Percentiles rank a stretch among this genome's conserved stretches.
phyloP scores from a whole-genome alignment of 116 monocot species.

The Posidonia oceanica region DNA sequence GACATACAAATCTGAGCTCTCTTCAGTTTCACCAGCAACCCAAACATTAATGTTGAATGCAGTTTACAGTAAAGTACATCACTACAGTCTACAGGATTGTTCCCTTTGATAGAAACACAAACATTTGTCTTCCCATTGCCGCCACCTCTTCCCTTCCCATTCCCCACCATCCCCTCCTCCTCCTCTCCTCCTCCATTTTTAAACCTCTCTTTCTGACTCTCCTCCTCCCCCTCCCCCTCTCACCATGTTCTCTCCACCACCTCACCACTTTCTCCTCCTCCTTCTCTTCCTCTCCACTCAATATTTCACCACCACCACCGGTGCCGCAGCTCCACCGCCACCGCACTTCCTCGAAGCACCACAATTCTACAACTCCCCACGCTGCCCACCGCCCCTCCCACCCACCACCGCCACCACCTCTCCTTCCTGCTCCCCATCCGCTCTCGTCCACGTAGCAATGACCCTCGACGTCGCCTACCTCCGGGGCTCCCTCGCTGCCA shows the following conservation, averaged over 20 bases:
- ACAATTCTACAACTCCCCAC: constrained; percentile 64
- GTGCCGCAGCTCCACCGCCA: constrained; percentile 9
- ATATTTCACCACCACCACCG: background rate
- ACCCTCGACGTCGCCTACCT: constrained; percentile 68
- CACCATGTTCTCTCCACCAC: background rate
- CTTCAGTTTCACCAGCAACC: no score
- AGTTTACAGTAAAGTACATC: no score
- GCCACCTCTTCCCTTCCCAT: background rate
- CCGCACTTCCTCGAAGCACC: constrained; percentile 36
- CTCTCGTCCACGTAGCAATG: constrained; percentile 64
- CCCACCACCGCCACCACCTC: constrained; percentile 14
- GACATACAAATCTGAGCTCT: no score
- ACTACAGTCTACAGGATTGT: no score
- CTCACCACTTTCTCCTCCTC: constrained; percentile 4
- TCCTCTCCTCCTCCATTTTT: background rate
- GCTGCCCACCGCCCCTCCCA: constrained; percentile 31
- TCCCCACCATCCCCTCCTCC: no score
- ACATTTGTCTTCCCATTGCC: no score
- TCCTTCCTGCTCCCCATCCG: constrained; percentile 20
- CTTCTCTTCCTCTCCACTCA: constrained; percentile 5
- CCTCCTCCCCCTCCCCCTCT: background rate
- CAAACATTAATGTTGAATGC: no score
- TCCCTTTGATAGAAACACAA: no score
- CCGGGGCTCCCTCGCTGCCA: constrained; percentile 64
- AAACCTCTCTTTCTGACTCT: background rate